Evolutionary conservation across 2,329 filamentous ascomycete species (phyloP).

Genomic region (Chrysoporthe puriensis): DNA sequence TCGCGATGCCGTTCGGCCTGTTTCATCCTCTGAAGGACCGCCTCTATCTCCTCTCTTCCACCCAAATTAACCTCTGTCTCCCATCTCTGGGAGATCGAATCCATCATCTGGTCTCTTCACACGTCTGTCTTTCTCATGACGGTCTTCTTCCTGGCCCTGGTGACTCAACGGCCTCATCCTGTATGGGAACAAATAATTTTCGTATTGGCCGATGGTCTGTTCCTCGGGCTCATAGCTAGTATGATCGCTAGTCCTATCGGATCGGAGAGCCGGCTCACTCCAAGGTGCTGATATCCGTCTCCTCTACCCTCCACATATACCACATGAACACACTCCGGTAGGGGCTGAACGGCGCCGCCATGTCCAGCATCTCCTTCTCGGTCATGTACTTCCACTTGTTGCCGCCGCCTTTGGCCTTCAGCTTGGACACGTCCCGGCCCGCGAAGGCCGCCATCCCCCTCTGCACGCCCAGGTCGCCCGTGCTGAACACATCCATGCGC

Average conservation of each 20-base stretch:
- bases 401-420: conserved; percentile 75
- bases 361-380: conserved; percentile 87
- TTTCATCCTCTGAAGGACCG: not conserved
- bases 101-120: not conserved
- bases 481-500: conserved; percentile 89
- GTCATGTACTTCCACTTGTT: conserved; percentile 97
- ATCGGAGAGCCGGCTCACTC: conserved; percentile 40
- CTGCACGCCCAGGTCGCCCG: conserved; percentile 92
- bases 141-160: not conserved
- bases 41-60: not conserved
- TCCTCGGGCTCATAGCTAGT: not conserved
- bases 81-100: not conserved
- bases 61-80: not conserved
- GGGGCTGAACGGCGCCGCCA: conserved; percentile 78
- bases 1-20: not conserved
- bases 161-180: not conserved
- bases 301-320: conserved; percentile 93
- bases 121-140: no score
- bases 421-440: conserved; percentile 79
- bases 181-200: not conserved
- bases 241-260: not conserved
- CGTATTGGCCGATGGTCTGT: not conserved
- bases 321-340: conserved; percentile 96
- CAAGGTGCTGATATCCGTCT: conserved; percentile 72
- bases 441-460: conserved; percentile 88